A percentile compares a stretch with the other conserved stretches of the same genome.
Conservation (phyloP, 1,139 yeast genomes). For the Scheffersomyces cryptocercus region DNA sequence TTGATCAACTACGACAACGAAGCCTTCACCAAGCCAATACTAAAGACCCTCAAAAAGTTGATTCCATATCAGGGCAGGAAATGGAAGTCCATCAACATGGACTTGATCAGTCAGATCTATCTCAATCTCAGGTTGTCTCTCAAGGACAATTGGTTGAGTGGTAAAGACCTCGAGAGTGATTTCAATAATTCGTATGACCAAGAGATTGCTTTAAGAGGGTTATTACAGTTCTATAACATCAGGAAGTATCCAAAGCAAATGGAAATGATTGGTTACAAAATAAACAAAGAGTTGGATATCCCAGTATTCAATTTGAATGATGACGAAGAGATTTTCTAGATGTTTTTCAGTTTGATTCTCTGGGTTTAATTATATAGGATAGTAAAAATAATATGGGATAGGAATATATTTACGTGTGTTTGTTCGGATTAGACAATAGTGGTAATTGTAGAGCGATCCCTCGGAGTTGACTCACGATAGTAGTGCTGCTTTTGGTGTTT, state of each 20-base stretch:
- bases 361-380: no score
- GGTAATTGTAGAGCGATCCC: no score
- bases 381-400: no score
- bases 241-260: slow-evolving; percentile 54
- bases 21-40: slow-evolving; percentile 66
- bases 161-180: slow-evolving; percentile 75
- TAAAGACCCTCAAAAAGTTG: slow-evolving; percentile 73
- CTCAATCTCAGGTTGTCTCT: slow-evolving; percentile 70
- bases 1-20: slow-evolving; percentile 57
- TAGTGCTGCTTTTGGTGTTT: no score
- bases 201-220: slow-evolving; percentile 79
- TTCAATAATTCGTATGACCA: slow-evolving; percentile 81
- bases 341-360: no score
- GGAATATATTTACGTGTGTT: no score
- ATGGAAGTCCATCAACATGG: slow-evolving; percentile 95
- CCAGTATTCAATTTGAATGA: slow-evolving; percentile 20
- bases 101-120: slow-evolving; percentile 83
- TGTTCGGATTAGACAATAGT: no score
- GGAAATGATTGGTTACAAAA: slow-evolving; percentile 56
- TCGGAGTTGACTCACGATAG: no score
- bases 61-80: slow-evolving; percentile 92
- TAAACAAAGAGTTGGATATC: slow-evolving; percentile 22
- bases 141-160: slow-evolving; percentile 88
- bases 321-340: slow-evolving; percentile 8
- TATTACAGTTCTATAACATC: slow-evolving; percentile 76